Percentiles rank a stretch among this genome's conserved stretches.
phyloP scores from a whole-genome alignment of 2,329 filamentous ascomycete species.

The Cladosporium halotolerans region DNA sequence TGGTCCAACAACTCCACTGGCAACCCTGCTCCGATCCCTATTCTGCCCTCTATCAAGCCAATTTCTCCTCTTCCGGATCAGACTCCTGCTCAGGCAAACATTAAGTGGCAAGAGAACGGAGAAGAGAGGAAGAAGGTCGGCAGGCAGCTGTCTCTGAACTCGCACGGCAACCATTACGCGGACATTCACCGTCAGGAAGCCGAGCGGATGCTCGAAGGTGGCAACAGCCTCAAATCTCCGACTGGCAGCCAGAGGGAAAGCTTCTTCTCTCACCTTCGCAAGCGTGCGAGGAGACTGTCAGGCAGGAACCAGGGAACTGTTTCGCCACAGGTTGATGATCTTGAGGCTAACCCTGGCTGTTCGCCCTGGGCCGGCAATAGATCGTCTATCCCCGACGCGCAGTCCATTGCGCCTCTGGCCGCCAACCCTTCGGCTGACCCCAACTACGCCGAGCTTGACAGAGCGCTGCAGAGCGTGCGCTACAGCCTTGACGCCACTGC shows the following conservation, averaged over 20 bases:
- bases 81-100: conserved; percentile 81
- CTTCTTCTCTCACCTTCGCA: conserved; percentile 95
- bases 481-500: conserved; percentile 48
- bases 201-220: conserved; percentile 81
- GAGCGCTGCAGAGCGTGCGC: conserved; percentile 54
- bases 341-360: conserved; percentile 89
- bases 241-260: conserved; percentile 80
- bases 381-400: conserved; percentile 66
- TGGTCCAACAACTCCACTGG: conserved; percentile 72
- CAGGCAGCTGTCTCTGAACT: conserved; percentile 85
- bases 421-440: conserved; percentile 39
- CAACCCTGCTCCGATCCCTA: conserved; percentile 85
- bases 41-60: conserved; percentile 86
- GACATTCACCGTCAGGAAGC: conserved; percentile 87
- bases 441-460: conserved; percentile 55
- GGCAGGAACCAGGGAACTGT: conserved; percentile 79
- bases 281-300: conserved; percentile 85
- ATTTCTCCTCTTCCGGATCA: conserved; percentile 95
- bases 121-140: conserved; percentile 90
- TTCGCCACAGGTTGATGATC: conserved; percentile 73
- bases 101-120: conserved; percentile 44
- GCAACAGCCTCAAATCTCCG: conserved; percentile 67
- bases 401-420: conserved; percentile 41
- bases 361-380: conserved; percentile 68
- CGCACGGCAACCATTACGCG: conserved; percentile 85